Evolutionary conservation across 192 early-diverging fungal genomes (phyloP).

Genomic region (Pilobolus umbonatus): DNA sequence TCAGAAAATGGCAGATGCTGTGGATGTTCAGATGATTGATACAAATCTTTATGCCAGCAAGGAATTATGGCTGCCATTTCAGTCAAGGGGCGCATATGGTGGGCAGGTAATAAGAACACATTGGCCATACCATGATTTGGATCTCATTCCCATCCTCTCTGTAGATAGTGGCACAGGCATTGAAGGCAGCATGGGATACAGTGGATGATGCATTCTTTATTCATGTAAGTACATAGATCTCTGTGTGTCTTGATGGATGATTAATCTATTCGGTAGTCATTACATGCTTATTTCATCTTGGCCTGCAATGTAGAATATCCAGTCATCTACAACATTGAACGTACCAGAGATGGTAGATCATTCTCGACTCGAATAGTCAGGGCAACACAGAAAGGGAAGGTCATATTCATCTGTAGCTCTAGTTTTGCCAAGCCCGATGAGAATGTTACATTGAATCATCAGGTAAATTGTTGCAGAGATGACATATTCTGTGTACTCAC

Average conservation of each 20-base stretch:
- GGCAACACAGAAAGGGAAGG: constrained; percentile 73
- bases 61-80: constrained; percentile 74
- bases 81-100: constrained; percentile 85
- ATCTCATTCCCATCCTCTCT: neutral
- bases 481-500: neutral
- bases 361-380: constrained; percentile 56
- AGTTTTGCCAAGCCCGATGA: constrained; percentile 68
- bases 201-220: constrained; percentile 58
- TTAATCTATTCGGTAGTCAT: constrained; percentile 41
- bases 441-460: constrained; percentile 52
- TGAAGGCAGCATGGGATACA: constrained; percentile 73
- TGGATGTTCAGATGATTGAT: constrained; percentile 62
- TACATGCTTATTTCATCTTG: constrained; percentile 86
- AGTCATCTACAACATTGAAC: constrained; percentile 75
- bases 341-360: constrained; percentile 61
- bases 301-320: constrained; percentile 71
- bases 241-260: neutral
- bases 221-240: constrained; percentile 36
- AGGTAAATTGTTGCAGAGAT: constrained; percentile 21
- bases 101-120: constrained; percentile 40
- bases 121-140: too few species aligned
- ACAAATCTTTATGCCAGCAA: constrained; percentile 66
- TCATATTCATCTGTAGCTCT: constrained; percentile 68
- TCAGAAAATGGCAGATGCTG: constrained; percentile 28
- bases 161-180: constrained; percentile 52